Evolutionary conservation across 2,329 filamentous ascomycete genomes (phyloP).

Genomic region (Penicillium hesseltinei): DNA sequence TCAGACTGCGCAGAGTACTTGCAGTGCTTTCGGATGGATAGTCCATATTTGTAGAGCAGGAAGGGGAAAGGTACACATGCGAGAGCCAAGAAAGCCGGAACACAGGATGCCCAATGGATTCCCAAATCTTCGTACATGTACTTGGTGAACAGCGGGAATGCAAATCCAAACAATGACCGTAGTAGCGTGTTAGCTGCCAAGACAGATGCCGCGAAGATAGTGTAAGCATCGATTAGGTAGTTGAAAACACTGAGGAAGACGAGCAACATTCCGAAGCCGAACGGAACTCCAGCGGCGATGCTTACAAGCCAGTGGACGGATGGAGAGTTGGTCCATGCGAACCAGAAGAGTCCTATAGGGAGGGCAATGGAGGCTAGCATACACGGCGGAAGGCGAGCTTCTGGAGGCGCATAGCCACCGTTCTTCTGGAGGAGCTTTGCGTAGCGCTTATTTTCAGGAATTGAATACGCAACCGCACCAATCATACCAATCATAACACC

Average conservation of each 20-base stretch:
- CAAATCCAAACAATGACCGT: conserved; percentile 47
- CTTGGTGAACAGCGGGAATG: conserved; percentile 49
- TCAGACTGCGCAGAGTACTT: conserved; percentile 41
- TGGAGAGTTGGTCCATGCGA: conserved; percentile 58
- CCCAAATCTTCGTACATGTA: conserved; percentile 47
- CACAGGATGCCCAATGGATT: conserved; percentile 49
- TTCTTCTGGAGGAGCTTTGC: conserved; percentile 43
- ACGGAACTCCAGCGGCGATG: conserved; percentile 38
- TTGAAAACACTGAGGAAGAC: conserved; percentile 44
- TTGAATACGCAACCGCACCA: conserved; percentile 41
- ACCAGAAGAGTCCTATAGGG: conserved; percentile 59
- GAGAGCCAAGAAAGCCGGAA: conserved; percentile 49
- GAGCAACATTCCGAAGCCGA: conserved; percentile 45
- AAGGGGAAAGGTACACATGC: conserved; percentile 47
- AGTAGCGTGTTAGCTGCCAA: conserved; percentile 48
- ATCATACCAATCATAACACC: conserved; percentile 48
- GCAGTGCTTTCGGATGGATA: conserved; percentile 41
- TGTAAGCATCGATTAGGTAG: conserved; percentile 46
- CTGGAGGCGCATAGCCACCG: conserved; percentile 60
- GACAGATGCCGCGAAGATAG: conserved; percentile 44
- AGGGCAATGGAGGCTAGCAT: conserved; percentile 52
- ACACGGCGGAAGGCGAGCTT: conserved; percentile 53
- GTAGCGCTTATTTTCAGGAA: conserved; percentile 45
- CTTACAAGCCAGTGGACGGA: conserved; percentile 41
- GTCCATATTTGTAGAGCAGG: conserved; percentile 45